Percentiles rank a stretch among this genome's conserved stretches.
phyloP scores from a whole-genome alignment of 306 rosid species.

The Trifolium dubium region DNA sequence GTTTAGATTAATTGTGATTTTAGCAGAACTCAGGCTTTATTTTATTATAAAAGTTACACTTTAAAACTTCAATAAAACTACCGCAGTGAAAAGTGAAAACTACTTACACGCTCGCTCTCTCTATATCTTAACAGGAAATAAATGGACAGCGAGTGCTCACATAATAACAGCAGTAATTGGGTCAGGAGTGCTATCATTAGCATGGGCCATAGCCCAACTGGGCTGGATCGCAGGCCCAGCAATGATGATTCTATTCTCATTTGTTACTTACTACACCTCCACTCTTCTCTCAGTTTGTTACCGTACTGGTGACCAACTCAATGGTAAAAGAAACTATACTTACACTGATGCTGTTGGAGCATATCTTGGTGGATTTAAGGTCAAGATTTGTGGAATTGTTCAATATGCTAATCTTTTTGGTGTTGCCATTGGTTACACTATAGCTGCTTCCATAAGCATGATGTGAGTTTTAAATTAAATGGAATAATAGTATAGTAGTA shows the following conservation, averaged over 20 bases:
- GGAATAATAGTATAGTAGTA: no score
- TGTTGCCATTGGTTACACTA: conserved; percentile 79
- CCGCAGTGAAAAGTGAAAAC: not conserved
- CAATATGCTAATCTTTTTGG: conserved; percentile 78
- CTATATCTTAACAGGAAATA: conserved; percentile 38
- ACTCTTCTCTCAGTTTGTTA: conserved; percentile 47
- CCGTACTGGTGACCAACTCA: conserved; percentile 46
- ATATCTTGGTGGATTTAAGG: conserved; percentile 48
- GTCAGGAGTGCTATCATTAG: conserved; percentile 53
- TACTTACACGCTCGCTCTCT: not conserved
- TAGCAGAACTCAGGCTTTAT: no score
- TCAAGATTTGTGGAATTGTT: conserved; percentile 53
- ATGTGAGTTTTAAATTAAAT: conserved; percentile 78
- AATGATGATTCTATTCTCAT: conserved; percentile 49
- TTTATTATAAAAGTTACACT: no score
- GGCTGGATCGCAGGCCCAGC: conserved; percentile 63
- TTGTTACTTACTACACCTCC: conserved; percentile 49
- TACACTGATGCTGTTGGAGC: conserved; percentile 49
- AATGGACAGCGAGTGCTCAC: conserved; percentile 53
- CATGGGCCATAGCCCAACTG: conserved; percentile 60
- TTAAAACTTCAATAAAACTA: no score
- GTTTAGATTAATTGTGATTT: no score
- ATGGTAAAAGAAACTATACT: conserved; percentile 54
- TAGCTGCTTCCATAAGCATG: conserved; percentile 90
- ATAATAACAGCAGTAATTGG: conserved; percentile 59